Evolutionary conservation across 2,329 filamentous ascomycete species (phyloP).

Genomic region (Akanthomyces lecanii): DNA sequence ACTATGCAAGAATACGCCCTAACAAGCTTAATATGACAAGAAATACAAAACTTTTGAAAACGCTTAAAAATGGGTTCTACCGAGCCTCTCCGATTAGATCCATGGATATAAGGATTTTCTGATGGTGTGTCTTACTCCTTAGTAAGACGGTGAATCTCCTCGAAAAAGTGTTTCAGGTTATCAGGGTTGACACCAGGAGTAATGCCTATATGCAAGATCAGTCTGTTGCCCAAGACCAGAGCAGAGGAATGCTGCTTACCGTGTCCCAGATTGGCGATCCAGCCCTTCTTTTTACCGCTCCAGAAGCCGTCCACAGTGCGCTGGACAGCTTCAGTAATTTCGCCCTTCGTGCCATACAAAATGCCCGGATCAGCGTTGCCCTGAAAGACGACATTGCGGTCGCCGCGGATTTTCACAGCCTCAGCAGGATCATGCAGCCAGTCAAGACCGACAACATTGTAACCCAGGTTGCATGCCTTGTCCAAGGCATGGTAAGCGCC

Average conservation of each 20-base stretch:
- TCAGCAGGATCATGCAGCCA: slow-evolving; percentile 89
- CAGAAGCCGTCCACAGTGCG: slow-evolving; percentile 85
- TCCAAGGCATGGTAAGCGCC: slow-evolving; percentile 95
- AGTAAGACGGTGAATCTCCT: slow-evolving; percentile 77
- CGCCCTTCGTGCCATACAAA: slow-evolving; percentile 76
- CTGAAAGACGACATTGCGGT: slow-evolving; percentile 74
- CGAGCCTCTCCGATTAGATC: not conserved
- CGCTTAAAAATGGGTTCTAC: not conserved
- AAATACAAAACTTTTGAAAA: not conserved
- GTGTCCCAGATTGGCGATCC: slow-evolving; percentile 96
- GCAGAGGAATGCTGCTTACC: slow-evolving; percentile 50
- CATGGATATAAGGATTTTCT: not conserved
- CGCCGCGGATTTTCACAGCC: slow-evolving; percentile 73
- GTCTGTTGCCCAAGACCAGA: not conserved
- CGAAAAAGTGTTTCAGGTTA: slow-evolving; percentile 86
- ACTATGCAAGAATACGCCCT: not conserved
- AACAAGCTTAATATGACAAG: not conserved
- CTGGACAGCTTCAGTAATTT: slow-evolving; percentile 78
- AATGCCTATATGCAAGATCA: slow-evolving; percentile 56
- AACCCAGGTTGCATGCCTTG: slow-evolving; percentile 79
- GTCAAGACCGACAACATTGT: slow-evolving; percentile 90
- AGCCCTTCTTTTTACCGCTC: slow-evolving; percentile 74
- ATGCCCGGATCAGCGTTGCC: slow-evolving; percentile 95
- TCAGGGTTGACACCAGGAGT: slow-evolving; percentile 94
- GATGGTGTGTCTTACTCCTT: slow-evolving; percentile 30